Base-by-base conservation (phyloP, 1,284 basidiomycete species). In the Marasmius fiardii region DNA sequence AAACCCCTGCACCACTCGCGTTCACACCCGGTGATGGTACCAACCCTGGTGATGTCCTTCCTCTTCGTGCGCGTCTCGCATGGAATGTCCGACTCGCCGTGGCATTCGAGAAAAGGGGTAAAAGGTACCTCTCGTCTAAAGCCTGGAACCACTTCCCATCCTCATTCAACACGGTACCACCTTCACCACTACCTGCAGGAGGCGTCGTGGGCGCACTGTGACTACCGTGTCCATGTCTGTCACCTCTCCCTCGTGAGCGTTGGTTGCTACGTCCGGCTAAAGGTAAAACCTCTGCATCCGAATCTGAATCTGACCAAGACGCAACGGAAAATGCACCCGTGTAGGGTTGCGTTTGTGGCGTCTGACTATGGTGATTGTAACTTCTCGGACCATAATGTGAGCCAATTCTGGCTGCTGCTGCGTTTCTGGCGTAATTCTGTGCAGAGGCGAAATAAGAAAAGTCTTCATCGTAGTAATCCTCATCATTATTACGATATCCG, bases 71-170 rank as follows among this genome's bases (percentile, higher is more conserved):
- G 57, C 85, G 81, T 41, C 89, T 83, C 0, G 91, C 91, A 62
- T 94, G 87, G 77, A 93, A 93, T 54, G 90, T 87, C 60, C 93
- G 79, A 58, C 90, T 92, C 12, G 93, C 93, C 0, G 93, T 95
- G 8, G 90, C 90, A 69, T 98, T 98, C 56, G 92, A 94, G 74
- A 99, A 99, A 41, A 98, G 76, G 14, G 96, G 97, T 2, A 98
- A 72, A 16, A 99, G 78, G 69, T 98, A 99, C 58, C 94, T 82
- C 71, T 99, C 94, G 71, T 99, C 96, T 45, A 99, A 76, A 31
- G 88, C 81, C 63, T 95, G 95, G 84, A 99, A 99, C 95, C 96
- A 98, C 70, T 95, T 92, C 14, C 86, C 83, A 43, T 89, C 88
- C 55, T 86, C 85, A 5, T 67, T 71, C 4, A 68, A 62, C 12